Evolutionary conservation across 176 grass and related monocot species (phyloP).

Genomic region (Otatea glauca): DNA sequence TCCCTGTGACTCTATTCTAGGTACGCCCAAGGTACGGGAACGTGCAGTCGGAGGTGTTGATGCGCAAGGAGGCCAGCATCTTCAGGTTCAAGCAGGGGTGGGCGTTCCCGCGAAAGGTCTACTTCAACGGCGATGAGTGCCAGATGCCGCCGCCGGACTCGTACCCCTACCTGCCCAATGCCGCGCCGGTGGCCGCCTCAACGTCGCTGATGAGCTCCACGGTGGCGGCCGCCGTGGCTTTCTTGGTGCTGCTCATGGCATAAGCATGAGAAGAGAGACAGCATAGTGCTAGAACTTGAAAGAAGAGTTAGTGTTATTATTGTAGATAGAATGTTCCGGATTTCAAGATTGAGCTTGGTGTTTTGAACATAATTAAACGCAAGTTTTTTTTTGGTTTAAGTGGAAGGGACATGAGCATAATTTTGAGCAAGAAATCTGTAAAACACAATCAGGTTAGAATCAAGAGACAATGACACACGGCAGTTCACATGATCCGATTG

Average conservation of each 20-base stretch:
- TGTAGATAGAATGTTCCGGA: slow-evolving; percentile 39
- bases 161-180: slow-evolving; percentile 79
- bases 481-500: background rate
- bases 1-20: too few relatives aligned
- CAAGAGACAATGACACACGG: background rate
- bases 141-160: slow-evolving; percentile 70
- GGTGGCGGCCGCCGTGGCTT: background rate
- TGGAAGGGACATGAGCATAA: background rate
- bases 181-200: slow-evolving; percentile 14
- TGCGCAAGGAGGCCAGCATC: slow-evolving; percentile 67
- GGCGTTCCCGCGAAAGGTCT: slow-evolving; percentile 95
- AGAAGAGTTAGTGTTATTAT: background rate
- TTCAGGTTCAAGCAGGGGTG: slow-evolving; percentile 94
- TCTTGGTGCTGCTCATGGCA: slow-evolving; percentile 35
- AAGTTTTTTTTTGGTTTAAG: background rate
- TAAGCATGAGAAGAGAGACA: background rate
- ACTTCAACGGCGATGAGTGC: slow-evolving; percentile 98
- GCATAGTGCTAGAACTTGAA: background rate
- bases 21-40: slow-evolving; percentile 56
- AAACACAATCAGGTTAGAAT: background rate
- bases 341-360: slow-evolving; percentile 5
- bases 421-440: slow-evolving; percentile 12
- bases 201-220: background rate
- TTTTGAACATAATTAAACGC: background rate
- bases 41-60: slow-evolving; percentile 84